phyloP scores from a whole-genome alignment of 129 eudicot genomes.

The Arctium minus region DNA sequence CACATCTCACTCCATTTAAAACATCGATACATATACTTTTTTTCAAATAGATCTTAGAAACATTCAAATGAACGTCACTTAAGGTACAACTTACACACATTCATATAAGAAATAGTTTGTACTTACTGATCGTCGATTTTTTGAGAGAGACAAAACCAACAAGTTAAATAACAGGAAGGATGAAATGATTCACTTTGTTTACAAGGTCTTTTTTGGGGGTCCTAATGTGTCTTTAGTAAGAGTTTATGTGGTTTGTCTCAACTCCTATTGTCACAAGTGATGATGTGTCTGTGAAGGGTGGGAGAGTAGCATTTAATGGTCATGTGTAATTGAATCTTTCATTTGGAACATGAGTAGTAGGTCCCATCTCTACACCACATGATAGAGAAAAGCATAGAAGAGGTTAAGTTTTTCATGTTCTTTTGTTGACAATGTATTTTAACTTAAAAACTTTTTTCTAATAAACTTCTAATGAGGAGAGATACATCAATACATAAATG shows the following conservation, averaged over 20 bases:
- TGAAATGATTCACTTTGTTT: not conserved
- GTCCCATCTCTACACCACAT: constrained; percentile 7
- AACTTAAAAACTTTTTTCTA: not conserved
- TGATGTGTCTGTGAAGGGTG: constrained; percentile 14
- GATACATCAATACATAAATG: not conserved
- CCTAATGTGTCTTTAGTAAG: constrained; percentile 5
- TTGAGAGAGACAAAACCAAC: constrained; percentile 8
- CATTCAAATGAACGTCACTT: not conserved
- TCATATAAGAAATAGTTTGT: not conserved
- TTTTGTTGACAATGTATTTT: constrained; percentile 8
- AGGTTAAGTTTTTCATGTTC: constrained; percentile 4
- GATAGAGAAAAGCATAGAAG: constrained; percentile 6
- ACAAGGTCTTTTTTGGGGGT: not conserved
- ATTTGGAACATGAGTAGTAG: constrained; percentile 20
- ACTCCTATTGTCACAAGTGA: constrained; percentile 7
- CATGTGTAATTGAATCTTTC: constrained; percentile 21
- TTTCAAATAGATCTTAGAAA: not conserved
- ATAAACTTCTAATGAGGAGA: not conserved
- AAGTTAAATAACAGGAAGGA: not conserved
- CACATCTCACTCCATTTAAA: not conserved
- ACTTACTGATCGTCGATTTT: not conserved
- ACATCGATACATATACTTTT: not conserved
- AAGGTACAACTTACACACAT: not conserved
- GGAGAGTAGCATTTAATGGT: constrained; percentile 13
- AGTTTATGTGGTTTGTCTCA: constrained; percentile 21